These are phyloP conservation scores for Mycena albidolilacea DNA, from an alignment of 768 basidiomycete species.

Conservation along the genomic window DNA sequence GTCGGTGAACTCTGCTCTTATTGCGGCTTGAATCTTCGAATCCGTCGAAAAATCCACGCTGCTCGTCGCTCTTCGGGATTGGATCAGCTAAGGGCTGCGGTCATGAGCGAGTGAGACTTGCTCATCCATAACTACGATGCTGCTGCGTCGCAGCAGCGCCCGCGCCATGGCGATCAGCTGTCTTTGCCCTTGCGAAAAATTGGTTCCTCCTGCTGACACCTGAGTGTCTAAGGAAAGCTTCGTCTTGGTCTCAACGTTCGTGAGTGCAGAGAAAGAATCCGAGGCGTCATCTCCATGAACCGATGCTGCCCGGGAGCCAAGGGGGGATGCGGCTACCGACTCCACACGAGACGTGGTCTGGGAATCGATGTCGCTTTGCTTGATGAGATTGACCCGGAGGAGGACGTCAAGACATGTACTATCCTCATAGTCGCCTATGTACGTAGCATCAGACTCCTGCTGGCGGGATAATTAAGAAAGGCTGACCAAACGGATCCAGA, in stretches of 20 bases:
- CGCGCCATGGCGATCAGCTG: constrained; percentile 68
- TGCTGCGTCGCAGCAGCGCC: constrained; percentile 77
- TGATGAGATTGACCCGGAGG: no score
- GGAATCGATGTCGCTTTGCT: no score
- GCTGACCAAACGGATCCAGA: constrained; percentile 77
- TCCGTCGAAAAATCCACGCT: constrained; percentile 92
- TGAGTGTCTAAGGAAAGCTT: constrained; percentile 50
- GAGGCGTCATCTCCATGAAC: no score
- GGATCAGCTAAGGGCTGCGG: no score
- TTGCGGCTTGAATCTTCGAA: constrained; percentile 89
- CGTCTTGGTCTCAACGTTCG: constrained; percentile 69
- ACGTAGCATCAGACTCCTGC: constrained; percentile 49
- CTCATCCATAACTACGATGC: constrained; percentile 85
- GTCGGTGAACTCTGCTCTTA: constrained; percentile 85
- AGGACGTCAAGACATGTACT: no score
- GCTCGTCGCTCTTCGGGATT: constrained; percentile 67
- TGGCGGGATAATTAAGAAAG: constrained; percentile 23
- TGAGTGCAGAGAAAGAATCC: constrained; percentile 53
- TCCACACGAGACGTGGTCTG: no score
- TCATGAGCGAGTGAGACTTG: no score
- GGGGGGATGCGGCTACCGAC: no score
- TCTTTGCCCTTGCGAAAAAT: no score
- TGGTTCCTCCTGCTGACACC: no score
- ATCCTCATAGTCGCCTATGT: constrained; percentile 77
- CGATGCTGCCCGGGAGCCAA: constrained; percentile 49